Percentiles rank a stretch among this genome's conserved stretches.
Evolutionary conservation across 257 asterid genomes (phyloP).

Genomic region (Solanum corneliomulleri): DNA sequence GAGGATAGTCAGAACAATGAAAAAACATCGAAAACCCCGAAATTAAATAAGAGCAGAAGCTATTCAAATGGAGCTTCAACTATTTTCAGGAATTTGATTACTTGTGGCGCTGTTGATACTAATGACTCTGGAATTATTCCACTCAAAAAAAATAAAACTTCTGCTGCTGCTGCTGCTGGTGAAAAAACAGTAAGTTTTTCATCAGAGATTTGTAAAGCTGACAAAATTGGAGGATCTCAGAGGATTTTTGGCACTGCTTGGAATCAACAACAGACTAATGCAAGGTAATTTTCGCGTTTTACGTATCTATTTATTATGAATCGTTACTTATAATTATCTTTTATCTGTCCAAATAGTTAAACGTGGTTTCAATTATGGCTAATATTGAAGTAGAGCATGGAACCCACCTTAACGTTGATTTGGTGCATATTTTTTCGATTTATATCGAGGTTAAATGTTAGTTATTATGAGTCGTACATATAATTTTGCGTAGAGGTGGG

Average conservation of each 20-base stretch:
- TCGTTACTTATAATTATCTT: not conserved
- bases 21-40: not conserved
- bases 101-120: conserved; percentile 57
- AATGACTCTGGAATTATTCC: conserved; percentile 43
- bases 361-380: not conserved
- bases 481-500: not conserved
- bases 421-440: not conserved
- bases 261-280: conserved; percentile 29
- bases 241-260: conserved; percentile 49
- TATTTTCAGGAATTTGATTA: conserved; percentile 50
- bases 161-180: not conserved
- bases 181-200: conserved; percentile 2
- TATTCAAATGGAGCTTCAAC: conserved; percentile 24
- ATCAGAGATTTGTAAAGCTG: conserved; percentile 25
- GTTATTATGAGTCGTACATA: too few relatives aligned
- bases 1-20: not conserved
- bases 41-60: conserved; percentile 31
- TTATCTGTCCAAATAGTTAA: not conserved
- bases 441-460: too few relatives aligned
- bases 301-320: not conserved
- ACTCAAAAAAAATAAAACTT: conserved; percentile 5
- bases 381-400: not conserved
- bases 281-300: conserved; percentile 20
- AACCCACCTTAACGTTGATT: not conserved
- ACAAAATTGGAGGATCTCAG: conserved; percentile 54